These are phyloP conservation scores for Pontederia crassipes DNA, from an alignment of 176 grass and related monocot species.

Conservation along the genomic window DNA sequence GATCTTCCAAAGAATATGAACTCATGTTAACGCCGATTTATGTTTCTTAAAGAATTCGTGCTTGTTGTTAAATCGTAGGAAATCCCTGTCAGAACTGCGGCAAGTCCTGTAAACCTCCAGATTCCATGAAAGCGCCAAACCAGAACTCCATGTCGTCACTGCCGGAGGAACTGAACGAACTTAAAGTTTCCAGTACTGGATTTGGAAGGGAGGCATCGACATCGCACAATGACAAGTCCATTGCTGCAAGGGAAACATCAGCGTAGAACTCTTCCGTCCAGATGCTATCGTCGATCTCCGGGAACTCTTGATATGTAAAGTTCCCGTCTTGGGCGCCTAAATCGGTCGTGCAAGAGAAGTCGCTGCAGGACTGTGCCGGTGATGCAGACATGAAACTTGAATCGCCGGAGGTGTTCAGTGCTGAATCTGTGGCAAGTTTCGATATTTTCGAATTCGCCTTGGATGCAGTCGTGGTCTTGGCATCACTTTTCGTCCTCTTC, in stretches of 20 bases:
- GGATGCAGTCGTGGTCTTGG: not conserved
- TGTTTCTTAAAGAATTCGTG: too few relatives aligned
- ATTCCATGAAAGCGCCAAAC: not conserved
- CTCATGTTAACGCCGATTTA: too few relatives aligned
- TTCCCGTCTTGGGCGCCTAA: not conserved
- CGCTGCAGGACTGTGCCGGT: not conserved
- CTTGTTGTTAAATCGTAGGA: too few relatives aligned
- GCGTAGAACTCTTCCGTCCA: not conserved
- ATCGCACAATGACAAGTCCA: not conserved
- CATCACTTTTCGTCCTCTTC: not conserved
- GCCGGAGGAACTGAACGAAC: not conserved
- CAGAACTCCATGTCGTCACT: constrained; percentile 1
- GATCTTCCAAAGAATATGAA: too few relatives aligned
- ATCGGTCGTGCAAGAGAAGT: not conserved
- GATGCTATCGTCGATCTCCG: not conserved
- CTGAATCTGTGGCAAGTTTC: not conserved
- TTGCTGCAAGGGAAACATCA: not conserved
- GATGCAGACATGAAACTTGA: not conserved
- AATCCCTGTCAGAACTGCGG: too few relatives aligned
- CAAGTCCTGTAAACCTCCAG: too few relatives aligned
- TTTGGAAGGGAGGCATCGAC: not conserved
- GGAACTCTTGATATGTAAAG: not conserved
- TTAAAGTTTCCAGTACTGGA: not conserved
- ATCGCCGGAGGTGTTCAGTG: not conserved
- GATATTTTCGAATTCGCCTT: not conserved